A percentile compares a stretch with the other conserved stretches of the same genome.
Evolutionary conservation across 1,284 basidiomycete species (phyloP).

Genomic region (Porodaedalea pini): DNA sequence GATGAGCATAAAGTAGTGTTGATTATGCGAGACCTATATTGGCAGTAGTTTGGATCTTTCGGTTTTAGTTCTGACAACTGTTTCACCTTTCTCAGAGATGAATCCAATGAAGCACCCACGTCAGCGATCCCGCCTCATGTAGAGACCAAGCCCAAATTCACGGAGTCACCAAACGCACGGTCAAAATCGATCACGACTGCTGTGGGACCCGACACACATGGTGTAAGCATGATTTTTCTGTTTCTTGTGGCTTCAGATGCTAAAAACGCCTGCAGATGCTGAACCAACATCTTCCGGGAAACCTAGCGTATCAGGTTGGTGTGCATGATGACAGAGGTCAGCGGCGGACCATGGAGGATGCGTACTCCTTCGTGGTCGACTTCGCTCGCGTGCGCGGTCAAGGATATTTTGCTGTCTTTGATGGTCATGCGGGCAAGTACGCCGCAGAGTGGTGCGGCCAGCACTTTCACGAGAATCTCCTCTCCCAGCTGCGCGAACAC

Average conservation of each 20-base stretch:
- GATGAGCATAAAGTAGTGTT: no score
- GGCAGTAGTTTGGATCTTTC: no score
- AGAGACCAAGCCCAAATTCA: slow-evolving; percentile 24
- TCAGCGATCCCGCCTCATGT: not conserved
- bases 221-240: slow-evolving; percentile 47
- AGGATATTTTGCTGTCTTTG: slow-evolving; percentile 97
- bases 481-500: slow-evolving; percentile 47
- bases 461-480: slow-evolving; percentile 84
- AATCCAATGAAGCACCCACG: not conserved
- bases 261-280: slow-evolving; percentile 39
- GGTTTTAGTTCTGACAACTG: not conserved
- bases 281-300: slow-evolving; percentile 49
- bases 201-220: slow-evolving; percentile 67
- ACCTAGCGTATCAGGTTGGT: slow-evolving; percentile 74
- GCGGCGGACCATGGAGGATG: slow-evolving; percentile 95
- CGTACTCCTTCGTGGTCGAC: slow-evolving; percentile 94
- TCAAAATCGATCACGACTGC: slow-evolving; percentile 74
- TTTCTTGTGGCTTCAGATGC: not conserved
- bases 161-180: slow-evolving; percentile 55
- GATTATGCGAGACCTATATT: no score
- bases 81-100: not conserved
- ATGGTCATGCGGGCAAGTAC: slow-evolving; percentile 98
- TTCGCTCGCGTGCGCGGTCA: slow-evolving; percentile 90
- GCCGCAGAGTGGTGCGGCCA: slow-evolving; percentile 98
- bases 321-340: slow-evolving; percentile 90